Conservation (phyloP, 176 grass and related monocot species). For the Luzula sylvatica region DNA sequence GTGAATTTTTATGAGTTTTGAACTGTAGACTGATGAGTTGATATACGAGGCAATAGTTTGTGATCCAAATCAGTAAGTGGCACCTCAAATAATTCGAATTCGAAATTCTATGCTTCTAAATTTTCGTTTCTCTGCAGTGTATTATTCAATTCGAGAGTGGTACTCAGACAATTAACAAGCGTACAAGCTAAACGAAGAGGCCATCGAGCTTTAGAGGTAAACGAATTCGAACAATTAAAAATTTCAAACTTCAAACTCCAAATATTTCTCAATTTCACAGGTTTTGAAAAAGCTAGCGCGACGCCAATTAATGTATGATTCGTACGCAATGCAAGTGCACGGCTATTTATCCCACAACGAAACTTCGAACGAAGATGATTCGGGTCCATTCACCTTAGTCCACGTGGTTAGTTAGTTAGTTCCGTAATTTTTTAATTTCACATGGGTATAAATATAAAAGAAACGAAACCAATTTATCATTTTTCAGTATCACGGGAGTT, state of each 20-base stretch:
- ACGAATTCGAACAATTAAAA: background rate
- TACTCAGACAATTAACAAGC: slow-evolving; percentile 68
- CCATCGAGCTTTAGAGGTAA: slow-evolving; percentile 78
- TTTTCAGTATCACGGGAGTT: slow-evolving; percentile 80
- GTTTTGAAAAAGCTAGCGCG: slow-evolving; percentile 79
- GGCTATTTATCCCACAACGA: slow-evolving; percentile 41
- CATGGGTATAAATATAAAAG: background rate
- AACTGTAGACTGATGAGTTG: slow-evolving; percentile 61
- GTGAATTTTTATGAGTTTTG: background rate
- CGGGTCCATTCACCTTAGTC: slow-evolving; percentile 65
- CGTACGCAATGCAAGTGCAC: slow-evolving; percentile 92
- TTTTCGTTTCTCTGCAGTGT: slow-evolving; percentile 31
- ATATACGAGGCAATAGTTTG: slow-evolving; percentile 85
- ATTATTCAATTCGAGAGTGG: slow-evolving; percentile 71
- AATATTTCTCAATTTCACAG: slow-evolving; percentile 25
- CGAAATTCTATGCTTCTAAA: too few species aligned
- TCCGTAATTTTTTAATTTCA: slow-evolving; percentile 1
- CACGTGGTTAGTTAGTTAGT: slow-evolving; percentile 44
- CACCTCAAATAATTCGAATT: background rate
- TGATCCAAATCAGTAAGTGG: slow-evolving; percentile 65
- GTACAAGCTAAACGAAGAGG: slow-evolving; percentile 80
- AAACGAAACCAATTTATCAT: background rate
- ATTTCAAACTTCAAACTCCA: slow-evolving; percentile 11
- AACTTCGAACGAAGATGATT: slow-evolving; percentile 9
- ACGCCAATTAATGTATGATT: slow-evolving; percentile 82